Conservation (phyloP, 2,329 filamentous ascomycete species). For the Colletotrichum caudatum region DNA sequence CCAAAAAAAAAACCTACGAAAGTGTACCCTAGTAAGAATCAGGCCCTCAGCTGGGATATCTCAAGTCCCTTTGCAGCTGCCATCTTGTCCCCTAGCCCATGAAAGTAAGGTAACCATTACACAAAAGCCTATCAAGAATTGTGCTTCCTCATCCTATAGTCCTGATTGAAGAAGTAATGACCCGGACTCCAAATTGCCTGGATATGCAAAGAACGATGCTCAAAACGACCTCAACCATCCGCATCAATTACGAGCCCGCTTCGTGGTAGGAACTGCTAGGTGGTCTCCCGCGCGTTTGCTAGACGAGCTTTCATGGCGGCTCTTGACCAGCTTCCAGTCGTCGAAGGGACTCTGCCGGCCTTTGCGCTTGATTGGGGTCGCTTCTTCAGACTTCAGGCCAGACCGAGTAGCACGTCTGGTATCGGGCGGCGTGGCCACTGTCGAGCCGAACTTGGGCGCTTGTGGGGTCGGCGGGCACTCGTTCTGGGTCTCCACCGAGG, state of each 20-base stretch:
- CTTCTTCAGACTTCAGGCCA: conserved; percentile 59
- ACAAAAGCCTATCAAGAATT: conserved; percentile 40
- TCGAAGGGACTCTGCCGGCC: conserved; percentile 71
- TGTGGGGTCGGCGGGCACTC: conserved; percentile 59
- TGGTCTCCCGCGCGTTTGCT: conserved; percentile 37
- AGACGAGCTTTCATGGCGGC: conserved; percentile 45
- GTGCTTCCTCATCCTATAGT: conserved; percentile 21
- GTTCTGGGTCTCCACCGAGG: conserved; percentile 44
- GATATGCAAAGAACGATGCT: conserved; percentile 30
- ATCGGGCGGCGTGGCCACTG: conserved; percentile 70
- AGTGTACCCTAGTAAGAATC: conserved; percentile 25
- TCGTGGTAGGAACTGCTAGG: conserved; percentile 49
- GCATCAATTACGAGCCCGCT: conserved; percentile 52
- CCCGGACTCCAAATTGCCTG: conserved; percentile 1
- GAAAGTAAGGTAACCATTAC: conserved; percentile 39
- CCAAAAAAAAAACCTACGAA: background rate
- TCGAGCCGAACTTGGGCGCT: conserved; percentile 64
- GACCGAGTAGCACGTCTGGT: conserved; percentile 71
- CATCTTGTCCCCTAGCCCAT: conserved; percentile 18
- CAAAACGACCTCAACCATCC: conserved; percentile 14
- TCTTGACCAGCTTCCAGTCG: conserved; percentile 76
- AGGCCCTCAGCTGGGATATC: conserved; percentile 8
- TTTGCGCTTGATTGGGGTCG: conserved; percentile 56
- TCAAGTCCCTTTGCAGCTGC: background rate
- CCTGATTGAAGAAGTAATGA: conserved; percentile 19